Evolutionary conservation across 2,329 filamentous ascomycete species (phyloP).

Genomic region (Penicillium polonicum): DNA sequence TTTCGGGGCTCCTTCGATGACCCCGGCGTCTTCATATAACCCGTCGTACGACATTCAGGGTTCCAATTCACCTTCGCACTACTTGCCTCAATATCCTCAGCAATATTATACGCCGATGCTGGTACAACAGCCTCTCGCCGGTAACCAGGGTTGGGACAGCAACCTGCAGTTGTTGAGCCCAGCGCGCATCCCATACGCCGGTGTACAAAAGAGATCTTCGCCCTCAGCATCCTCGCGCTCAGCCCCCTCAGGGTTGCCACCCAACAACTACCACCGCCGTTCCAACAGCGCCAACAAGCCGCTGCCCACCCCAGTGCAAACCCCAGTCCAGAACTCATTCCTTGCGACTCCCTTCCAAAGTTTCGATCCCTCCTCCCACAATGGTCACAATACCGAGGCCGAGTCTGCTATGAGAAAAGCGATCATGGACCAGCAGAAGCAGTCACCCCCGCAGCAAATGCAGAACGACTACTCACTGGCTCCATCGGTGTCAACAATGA

Average conservation of each 20-base stretch:
- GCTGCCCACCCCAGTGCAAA: constrained; percentile 56
- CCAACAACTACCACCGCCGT: constrained; percentile 39
- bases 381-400: constrained; percentile 47
- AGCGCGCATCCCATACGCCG: constrained; percentile 33
- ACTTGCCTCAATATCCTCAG: constrained; percentile 31
- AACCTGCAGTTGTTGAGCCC: constrained; percentile 39
- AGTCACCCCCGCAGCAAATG: constrained; percentile 40
- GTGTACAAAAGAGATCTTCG: constrained; percentile 41
- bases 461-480: constrained; percentile 52
- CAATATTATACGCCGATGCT: constrained; percentile 40
- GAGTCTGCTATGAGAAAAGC: constrained; percentile 61
- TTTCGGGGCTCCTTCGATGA: constrained; percentile 43
- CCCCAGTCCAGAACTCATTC: constrained; percentile 54
- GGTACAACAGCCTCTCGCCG: constrained; percentile 38
- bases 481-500: constrained; percentile 60
- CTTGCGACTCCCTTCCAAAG: constrained; percentile 48
- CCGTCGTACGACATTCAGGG: constrained; percentile 37
- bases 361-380: constrained; percentile 44
- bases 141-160: constrained; percentile 38
- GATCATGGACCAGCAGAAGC: constrained; percentile 50
- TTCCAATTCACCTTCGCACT: constrained; percentile 35
- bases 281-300: constrained; percentile 49
- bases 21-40: constrained; percentile 40
- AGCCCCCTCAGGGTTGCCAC: constrained; percentile 31
- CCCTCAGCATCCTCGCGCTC: constrained; percentile 47